Percentiles rank a stretch among this genome's conserved stretches.
These are phyloP conservation scores for Panellus pusillus DNA, from an alignment of 768 basidiomycete species.

Conservation along the genomic window DNA sequence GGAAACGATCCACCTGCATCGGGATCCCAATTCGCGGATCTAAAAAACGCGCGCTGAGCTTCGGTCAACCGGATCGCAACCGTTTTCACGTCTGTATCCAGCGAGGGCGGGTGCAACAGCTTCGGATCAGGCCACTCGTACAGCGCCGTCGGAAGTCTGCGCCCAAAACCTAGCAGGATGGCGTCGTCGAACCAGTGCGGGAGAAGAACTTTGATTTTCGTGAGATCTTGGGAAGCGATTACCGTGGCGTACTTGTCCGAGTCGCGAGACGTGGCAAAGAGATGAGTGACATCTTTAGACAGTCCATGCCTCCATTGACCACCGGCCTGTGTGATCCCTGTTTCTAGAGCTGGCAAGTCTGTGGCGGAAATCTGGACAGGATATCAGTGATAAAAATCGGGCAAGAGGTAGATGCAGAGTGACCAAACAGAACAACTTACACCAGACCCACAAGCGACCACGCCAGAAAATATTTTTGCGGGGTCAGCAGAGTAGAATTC, in stretches of 20 bases:
- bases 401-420: no score
- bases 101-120: conserved; percentile 36
- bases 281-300: conserved; percentile 85
- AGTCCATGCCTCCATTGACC: conserved; percentile 79
- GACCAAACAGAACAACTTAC: conserved; percentile 36
- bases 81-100: conserved; percentile 22
- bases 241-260: conserved; percentile 55
- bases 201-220: conserved; percentile 67
- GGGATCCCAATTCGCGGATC: conserved; percentile 27
- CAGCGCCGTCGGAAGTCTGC: conserved; percentile 48
- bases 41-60: conserved; percentile 36
- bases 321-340: conserved; percentile 72
- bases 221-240: conserved; percentile 58
- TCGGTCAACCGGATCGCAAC: conserved; percentile 27
- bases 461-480: conserved; percentile 77
- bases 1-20: conserved; percentile 13
- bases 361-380: conserved; percentile 49
- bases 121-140: conserved; percentile 79
- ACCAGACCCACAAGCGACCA: conserved; percentile 71
- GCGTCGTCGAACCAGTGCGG: conserved; percentile 94
- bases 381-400: not conserved
- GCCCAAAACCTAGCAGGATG: conserved; percentile 50
- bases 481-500: conserved; percentile 77
- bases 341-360: conserved; percentile 73
- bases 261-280: conserved; percentile 60